These are phyloP conservation scores for Apiotrichum gracile DNA, from an alignment of 1,284 basidiomycete species.

Conservation along the genomic window DNA sequence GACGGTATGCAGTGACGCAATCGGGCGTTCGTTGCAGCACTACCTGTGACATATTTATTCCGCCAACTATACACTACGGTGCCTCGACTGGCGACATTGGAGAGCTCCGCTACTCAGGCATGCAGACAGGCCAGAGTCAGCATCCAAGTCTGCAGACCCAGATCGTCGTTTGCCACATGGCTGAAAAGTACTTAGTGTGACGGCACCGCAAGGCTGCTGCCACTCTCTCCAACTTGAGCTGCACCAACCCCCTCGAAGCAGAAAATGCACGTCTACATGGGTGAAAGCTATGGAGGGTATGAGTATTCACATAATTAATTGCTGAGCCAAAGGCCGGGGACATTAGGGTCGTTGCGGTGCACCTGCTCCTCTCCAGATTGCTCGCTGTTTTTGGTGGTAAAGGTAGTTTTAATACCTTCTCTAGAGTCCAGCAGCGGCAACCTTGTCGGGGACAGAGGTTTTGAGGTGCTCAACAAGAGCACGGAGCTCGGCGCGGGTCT, in stretches of 20 bases:
- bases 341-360: constrained; percentile 13
- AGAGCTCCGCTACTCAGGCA: too few species aligned
- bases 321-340: constrained; percentile 4
- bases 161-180: too few species aligned
- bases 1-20: too few species aligned
- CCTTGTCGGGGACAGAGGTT: constrained; percentile 44
- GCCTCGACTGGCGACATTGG: too few species aligned
- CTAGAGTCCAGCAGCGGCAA: constrained; percentile 41
- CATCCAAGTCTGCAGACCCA: too few species aligned
- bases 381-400: neutral
- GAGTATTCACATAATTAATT: constrained; percentile 14
- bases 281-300: constrained; percentile 16
- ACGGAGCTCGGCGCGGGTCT: constrained; percentile 68
- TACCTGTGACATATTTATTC: too few species aligned
- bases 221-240: neutral
- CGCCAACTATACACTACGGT: too few species aligned
- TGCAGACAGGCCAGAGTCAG: too few species aligned
- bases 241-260: too few species aligned
- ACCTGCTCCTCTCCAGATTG: neutral
- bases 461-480: constrained; percentile 68
- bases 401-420: neutral
- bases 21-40: too few species aligned
- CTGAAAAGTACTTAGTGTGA: too few species aligned
- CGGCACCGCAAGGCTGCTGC: too few species aligned
- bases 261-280: constrained; percentile 19